Percentiles rank a stretch among this genome's conserved stretches.
phyloP scores from a whole-genome alignment of 2,329 filamentous ascomycete species.

The Fusarium beomiforme region DNA sequence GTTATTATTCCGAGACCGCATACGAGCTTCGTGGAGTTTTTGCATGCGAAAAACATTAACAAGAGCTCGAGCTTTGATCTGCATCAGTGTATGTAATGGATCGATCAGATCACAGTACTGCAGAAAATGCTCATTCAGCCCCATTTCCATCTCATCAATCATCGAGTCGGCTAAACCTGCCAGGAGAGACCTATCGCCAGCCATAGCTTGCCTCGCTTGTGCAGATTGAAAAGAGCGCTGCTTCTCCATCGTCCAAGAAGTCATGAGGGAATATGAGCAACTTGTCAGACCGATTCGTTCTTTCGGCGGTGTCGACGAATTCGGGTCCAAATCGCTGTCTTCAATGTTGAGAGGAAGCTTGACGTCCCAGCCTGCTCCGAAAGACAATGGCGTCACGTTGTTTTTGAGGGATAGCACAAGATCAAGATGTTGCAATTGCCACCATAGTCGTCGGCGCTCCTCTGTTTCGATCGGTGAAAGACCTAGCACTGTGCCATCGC shows the following conservation, averaged over 20 bases:
- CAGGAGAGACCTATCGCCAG: neutral
- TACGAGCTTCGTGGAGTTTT: neutral
- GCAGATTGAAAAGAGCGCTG: neutral
- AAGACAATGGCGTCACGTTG: conserved; percentile 3
- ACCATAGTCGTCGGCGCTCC: conserved; percentile 20
- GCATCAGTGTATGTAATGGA: neutral
- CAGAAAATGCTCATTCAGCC: conserved; percentile 12
- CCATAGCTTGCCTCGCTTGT: neutral
- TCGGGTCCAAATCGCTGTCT: conserved; percentile 6
- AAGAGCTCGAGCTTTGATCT: conserved; percentile 9
- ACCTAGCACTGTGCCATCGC: conserved; percentile 9
- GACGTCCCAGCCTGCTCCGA: conserved; percentile 9
- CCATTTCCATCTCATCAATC: neutral
- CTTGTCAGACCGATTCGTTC: neutral
- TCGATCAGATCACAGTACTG: conserved; percentile 20
- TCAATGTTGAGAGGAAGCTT: conserved; percentile 22
- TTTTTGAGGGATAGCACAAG: neutral
- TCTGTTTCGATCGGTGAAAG: conserved; percentile 11
- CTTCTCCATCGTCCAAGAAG: neutral
- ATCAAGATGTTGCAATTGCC: conserved; percentile 20
- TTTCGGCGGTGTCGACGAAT: neutral
- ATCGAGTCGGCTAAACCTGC: neutral
- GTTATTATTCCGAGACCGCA: neutral
- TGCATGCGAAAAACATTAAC: conserved; percentile 8
- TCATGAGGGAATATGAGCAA: neutral